Conservation (phyloP, 2,329 filamentous ascomycete genomes). For the Aspergillus brasiliensis region DNA sequence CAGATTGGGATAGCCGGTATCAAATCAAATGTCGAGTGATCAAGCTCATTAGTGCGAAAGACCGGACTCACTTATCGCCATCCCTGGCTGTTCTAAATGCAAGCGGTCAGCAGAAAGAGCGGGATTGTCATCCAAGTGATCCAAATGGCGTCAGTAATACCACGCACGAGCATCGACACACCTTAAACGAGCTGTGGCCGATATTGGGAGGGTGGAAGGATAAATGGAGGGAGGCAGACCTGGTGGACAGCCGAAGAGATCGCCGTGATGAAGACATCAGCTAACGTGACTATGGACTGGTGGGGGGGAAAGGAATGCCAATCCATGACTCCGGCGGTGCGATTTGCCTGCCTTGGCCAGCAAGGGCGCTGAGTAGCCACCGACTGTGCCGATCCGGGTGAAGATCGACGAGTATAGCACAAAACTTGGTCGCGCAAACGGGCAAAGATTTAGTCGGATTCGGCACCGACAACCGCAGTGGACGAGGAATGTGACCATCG, state of each 20-base stretch:
- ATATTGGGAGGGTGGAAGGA: neutral
- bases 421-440: neutral
- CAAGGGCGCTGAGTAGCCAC: neutral
- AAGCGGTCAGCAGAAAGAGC: neutral
- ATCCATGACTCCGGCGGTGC: neutral
- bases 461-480: neutral
- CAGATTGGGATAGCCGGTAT: neutral
- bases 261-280: constrained; percentile 4
- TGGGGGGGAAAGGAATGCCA: neutral
- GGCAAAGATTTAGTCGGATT: neutral
- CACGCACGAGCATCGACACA: neutral
- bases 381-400: neutral
- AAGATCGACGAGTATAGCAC: constrained; percentile 1
- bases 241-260: neutral
- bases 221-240: neutral
- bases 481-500: neutral
- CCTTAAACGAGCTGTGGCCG: neutral
- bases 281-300: neutral
- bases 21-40: neutral
- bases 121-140: neutral
- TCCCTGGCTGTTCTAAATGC: neutral
- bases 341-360: neutral
- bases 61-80: neutral
- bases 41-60: neutral
- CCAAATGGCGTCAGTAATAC: neutral